Base-by-base conservation (phyloP, 2,329 filamentous ascomycete genomes). In the Clarireedia monteithiana region DNA sequence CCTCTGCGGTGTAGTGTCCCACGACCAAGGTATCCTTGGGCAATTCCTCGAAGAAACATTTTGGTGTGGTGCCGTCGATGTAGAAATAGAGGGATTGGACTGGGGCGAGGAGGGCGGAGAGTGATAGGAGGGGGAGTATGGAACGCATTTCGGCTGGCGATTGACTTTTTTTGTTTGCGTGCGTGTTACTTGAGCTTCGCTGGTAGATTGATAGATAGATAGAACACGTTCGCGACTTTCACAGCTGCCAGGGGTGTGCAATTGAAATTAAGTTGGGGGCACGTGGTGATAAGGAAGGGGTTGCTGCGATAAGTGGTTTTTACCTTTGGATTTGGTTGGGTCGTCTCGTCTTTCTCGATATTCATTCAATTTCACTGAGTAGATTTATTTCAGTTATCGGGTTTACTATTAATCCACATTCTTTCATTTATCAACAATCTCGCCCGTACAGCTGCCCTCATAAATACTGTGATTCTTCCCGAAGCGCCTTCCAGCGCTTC, bases 41-140 rank as follows among this genome's bases (percentile, higher is more conserved):
- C 58, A 99, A 82, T 74, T 97, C 92, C 77, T 99, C 94, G 75
- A 88, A 95, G 83, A 99, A 99, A 76, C 94, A 99, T 76, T 95
- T 96, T 64, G 89, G 86, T 62, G 82, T 77, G 50, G 82, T 81
- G 67, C 88, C 89, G 71, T 97, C 91, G 72, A 97, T 85, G 78
- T 88, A 97, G 80, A 99, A 95, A 83, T 95, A 92, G 58, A 99
- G 82, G 56, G 91, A 91, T 70, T 91, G 87, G 60, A 87, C 83
- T 58, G 84, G 83, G 38, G 79, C 69, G 48, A 80, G 64, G 40
- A 80, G 74, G 56, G 78, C 74, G 72, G 75, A 75, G 72, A 91
- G 77, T 59, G 86, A 78, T 68, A 90, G 77, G 63, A 89, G 73
- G 58, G 87, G 74, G 60, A 88, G 75, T 67, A 88, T 72, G 58